Evolutionary conservation across 257 asterid species (phyloP).

Genomic region (Verbascum thapsus): DNA sequence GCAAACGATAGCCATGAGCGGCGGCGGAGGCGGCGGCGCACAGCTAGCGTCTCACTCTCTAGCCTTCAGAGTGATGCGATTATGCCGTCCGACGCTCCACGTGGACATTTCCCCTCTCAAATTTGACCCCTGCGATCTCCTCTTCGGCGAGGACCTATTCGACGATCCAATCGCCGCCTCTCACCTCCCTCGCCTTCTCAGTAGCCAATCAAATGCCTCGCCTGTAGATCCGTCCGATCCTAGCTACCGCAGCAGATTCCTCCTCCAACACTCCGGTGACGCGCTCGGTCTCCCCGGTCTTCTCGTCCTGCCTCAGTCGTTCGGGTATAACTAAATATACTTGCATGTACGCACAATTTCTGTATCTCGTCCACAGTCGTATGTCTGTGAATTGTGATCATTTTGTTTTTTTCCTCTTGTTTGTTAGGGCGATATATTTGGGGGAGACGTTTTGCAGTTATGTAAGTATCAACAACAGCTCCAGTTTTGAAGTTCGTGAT

Average conservation of each 20-base stretch:
- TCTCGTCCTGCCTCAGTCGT: slow-evolving; percentile 92
- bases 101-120: slow-evolving; percentile 72
- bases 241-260: slow-evolving; percentile 77
- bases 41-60: slow-evolving; percentile 78
- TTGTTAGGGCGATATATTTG: slow-evolving; percentile 93
- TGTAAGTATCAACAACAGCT: slow-evolving; percentile 93
- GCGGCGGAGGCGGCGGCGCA: slow-evolving; percentile 54
- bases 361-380: too few relatives aligned
- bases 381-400: too few relatives aligned
- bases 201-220: slow-evolving; percentile 32
- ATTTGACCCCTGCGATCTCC: slow-evolving; percentile 86
- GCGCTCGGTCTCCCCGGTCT: slow-evolving; percentile 89
- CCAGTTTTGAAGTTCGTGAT: slow-evolving; percentile 81
- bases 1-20: slow-evolving; percentile 44
- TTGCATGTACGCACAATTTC: slow-evolving; percentile 20
- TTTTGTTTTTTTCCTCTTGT: slow-evolving; percentile 12
- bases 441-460: slow-evolving; percentile 99
- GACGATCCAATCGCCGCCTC: slow-evolving; percentile 81
- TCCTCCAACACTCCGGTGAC: slow-evolving; percentile 76
- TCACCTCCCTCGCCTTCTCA: slow-evolving; percentile 69
- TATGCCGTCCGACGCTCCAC: slow-evolving; percentile 88
- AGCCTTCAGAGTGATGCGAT: slow-evolving; percentile 91
- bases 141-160: slow-evolving; percentile 91
- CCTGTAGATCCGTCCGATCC: slow-evolving; percentile 67
- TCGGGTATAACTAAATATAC: slow-evolving; percentile 56